Percentiles rank a stretch among this genome's conserved stretches.
These are phyloP conservation scores for Eudorina sp. DNA, from an alignment of 139 green algal species.

Conservation along the genomic window DNA sequence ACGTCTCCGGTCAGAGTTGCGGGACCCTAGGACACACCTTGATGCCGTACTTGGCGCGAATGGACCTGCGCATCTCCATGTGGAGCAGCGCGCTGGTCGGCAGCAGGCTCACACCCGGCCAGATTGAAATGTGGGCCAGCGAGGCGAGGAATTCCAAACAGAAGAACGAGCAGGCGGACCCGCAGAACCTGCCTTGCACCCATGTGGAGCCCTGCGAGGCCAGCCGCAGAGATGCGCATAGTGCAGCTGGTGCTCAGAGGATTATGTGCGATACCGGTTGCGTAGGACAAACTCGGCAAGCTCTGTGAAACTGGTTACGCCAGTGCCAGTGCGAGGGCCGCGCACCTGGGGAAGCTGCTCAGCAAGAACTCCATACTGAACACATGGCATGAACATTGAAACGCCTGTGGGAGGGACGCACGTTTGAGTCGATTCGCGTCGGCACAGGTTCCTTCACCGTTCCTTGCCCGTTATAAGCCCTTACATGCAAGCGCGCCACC, in stretches of 20 bases:
- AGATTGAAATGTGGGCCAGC: background rate
- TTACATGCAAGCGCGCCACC: slow-evolving; percentile 20
- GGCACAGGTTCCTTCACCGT: background rate
- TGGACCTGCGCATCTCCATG: background rate
- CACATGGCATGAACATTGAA: slow-evolving; percentile 5
- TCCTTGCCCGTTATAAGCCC: background rate
- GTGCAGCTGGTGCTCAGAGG: no score
- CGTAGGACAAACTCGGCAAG: no score
- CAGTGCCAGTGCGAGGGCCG: no score
- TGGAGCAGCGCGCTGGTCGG: slow-evolving; percentile 23
- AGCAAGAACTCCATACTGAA: slow-evolving; percentile 35
- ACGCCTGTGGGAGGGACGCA: background rate
- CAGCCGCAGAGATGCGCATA: no score
- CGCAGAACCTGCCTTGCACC: background rate
- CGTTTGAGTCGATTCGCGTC: background rate
- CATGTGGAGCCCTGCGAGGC: background rate
- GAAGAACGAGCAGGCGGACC: background rate
- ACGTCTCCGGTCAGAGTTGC: no score
- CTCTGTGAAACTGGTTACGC: no score
- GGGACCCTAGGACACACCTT: slow-evolving; percentile 6
- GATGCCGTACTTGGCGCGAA: slow-evolving; percentile 41
- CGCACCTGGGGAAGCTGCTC: slow-evolving; percentile 11
- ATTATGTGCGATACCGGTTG: no score
- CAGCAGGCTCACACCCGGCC: slow-evolving; percentile 11
- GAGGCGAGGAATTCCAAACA: background rate